These are phyloP conservation scores for Epichloe scottii DNA, from an alignment of 2,329 filamentous ascomycete species.

Conservation along the genomic window DNA sequence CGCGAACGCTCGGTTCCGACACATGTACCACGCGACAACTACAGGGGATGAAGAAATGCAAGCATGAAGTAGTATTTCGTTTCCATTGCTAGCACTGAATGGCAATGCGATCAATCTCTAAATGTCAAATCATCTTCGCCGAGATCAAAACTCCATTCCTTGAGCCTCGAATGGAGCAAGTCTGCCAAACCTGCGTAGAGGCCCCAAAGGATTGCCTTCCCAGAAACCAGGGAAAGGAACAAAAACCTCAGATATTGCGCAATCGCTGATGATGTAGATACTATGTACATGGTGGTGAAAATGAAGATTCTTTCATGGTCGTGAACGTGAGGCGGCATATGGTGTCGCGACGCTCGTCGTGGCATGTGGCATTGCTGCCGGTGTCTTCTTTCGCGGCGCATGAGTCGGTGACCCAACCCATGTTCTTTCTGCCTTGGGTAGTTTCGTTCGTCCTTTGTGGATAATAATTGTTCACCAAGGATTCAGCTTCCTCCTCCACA, in stretches of 20 bases:
- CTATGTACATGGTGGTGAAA: conserved; percentile 2
- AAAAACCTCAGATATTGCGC: not conserved
- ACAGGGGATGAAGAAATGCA: not conserved
- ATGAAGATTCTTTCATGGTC: not conserved
- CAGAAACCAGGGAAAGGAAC: not conserved
- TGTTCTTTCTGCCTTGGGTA: too few relatives aligned
- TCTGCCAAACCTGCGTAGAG: not conserved
- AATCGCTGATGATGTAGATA: conserved; percentile 3
- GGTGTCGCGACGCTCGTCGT: not conserved
- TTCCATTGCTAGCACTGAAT: not conserved
- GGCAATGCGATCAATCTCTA: not conserved
- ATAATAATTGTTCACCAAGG: conserved; percentile 11
- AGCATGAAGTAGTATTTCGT: not conserved
- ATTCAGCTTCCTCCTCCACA: conserved; percentile 33
- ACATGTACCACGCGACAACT: not conserved
- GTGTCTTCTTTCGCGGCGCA: not conserved
- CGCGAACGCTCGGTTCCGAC: not conserved
- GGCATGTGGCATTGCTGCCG: conserved; percentile 2
- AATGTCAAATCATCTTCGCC: not conserved
- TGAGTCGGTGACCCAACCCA: not conserved
- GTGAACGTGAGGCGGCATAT: not conserved
- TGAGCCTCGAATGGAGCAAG: not conserved
- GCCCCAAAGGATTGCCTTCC: not conserved
- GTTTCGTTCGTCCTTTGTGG: too few relatives aligned
- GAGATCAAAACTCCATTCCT: not conserved